Evolutionary conservation across 2,329 filamentous ascomycete genomes (phyloP).

Genomic region (Nothomitra cinnamomea): DNA sequence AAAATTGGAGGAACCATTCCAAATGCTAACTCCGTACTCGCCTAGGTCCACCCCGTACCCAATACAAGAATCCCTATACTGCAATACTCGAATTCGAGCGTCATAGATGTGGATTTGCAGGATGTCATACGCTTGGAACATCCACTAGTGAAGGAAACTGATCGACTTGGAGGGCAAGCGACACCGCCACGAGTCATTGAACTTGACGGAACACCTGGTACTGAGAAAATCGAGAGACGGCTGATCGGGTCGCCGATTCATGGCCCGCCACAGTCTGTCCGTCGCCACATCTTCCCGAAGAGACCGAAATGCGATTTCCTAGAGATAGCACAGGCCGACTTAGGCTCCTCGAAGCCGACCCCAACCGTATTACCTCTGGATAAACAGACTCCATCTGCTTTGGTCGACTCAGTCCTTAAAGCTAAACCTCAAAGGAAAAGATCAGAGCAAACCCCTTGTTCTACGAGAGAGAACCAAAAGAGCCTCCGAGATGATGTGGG

Average conservation of each 20-base stretch:
- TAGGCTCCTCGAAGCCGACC: background rate
- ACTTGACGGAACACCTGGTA: background rate
- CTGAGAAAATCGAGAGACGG: background rate
- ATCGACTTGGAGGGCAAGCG: too few relatives aligned
- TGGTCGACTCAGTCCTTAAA: background rate
- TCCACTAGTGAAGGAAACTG: background rate
- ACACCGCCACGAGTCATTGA: background rate
- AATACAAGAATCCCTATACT: constrained; percentile 1
- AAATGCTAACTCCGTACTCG: background rate
- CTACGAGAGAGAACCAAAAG: background rate
- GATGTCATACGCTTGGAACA: background rate
- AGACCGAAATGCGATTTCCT: background rate
- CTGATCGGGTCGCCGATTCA: background rate
- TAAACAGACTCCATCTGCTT: too few relatives aligned
- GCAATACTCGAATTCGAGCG: background rate
- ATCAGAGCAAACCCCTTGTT: background rate
- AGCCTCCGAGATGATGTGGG: background rate
- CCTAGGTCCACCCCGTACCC: background rate
- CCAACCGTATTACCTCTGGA: background rate
- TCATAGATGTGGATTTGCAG: background rate
- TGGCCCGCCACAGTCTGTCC: background rate
- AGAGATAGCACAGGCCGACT: background rate
- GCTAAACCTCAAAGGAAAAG: background rate
- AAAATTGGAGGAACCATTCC: too few relatives aligned
- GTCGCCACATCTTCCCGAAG: background rate